Percentiles rank a stretch among this genome's conserved stretches.
Conservation (phyloP, 176 grass and related monocot genomes). For the Bonia amplexicaulis region DNA sequence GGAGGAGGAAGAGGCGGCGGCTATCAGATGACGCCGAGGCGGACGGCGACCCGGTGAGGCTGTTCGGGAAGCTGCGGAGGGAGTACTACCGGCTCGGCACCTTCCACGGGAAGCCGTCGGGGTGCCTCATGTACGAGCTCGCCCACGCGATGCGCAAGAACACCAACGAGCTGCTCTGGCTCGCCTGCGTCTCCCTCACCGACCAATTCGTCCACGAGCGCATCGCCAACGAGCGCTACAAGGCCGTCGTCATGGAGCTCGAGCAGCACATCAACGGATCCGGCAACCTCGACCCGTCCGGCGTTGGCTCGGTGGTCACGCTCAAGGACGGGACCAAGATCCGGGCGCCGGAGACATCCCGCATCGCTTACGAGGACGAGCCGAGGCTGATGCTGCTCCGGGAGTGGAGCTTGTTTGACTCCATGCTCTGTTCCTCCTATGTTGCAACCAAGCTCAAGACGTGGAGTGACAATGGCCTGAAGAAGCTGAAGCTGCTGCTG, state of each 20-base stretch:
- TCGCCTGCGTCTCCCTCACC: conserved; percentile 73
- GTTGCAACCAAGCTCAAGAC: conserved; percentile 82
- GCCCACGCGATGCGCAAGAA: conserved; percentile 66
- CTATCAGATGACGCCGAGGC: conserved; percentile 25
- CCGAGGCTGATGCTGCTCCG: conserved; percentile 73
- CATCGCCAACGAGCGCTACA: conserved; percentile 88
- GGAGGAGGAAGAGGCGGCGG: conserved; percentile 39
- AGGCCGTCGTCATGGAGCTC: conserved; percentile 76
- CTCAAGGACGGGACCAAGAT: conserved; percentile 90
- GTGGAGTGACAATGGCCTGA: conserved; percentile 89
- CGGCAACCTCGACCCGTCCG: conserved; percentile 50
- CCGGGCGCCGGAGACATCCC: conserved; percentile 60
- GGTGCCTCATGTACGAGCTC: conserved; percentile 83
- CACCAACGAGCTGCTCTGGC: conserved; percentile 88
- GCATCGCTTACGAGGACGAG: conserved; percentile 91
- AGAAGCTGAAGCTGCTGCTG: conserved; percentile 86
- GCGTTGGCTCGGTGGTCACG: conserved; percentile 44
- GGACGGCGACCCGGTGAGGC: conserved; percentile 52
- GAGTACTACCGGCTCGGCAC: conserved; percentile 84
- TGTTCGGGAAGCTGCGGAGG: conserved; percentile 53
- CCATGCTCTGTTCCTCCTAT: conserved; percentile 91
- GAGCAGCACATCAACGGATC: conserved; percentile 90
- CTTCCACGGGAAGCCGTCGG: conserved; percentile 90
- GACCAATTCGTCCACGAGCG: conserved; percentile 95
- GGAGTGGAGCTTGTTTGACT: conserved; percentile 85